Evolutionary conservation across 768 basidiomycete genomes (phyloP), one percentile per base, ranked within the genome.

Genomic region (Hirschioporus abietinus): DNA sequence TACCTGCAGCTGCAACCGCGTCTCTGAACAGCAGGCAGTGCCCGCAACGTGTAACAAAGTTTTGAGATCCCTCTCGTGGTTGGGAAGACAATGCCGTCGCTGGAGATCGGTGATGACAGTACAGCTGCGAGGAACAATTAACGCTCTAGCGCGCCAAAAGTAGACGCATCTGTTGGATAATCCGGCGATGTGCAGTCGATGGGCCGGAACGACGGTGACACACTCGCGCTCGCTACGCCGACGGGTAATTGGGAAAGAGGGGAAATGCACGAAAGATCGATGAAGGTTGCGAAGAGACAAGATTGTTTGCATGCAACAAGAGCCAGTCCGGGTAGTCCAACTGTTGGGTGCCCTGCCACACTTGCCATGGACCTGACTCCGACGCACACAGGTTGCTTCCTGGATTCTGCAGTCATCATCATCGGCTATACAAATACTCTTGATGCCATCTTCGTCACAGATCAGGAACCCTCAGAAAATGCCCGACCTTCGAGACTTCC

Each of bases 241-340:
- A 52, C 42, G 42, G 35, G 42, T 52, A 52, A 52, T 52, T 52
- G 42, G 42, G 42, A 52, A 52, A 52, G 42, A 52, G 42, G 42
- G 42, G 42, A 52, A 52, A 10, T 61, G 18, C 26, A 61, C 17
- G 60, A 61, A 61, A 61, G 60, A 26, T 26, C 26, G 60, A 26
- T 27, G 60, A 61, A 61, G 60, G 42, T 52, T 52, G 42, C 42
- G 42, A 52, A 52, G 42, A 52, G 42, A 52, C 42, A 20, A 52
- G 42, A 52, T 52, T 52, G 42, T 20, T 12, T 12, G 42, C 35
- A 7, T 36, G 35, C 42, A 52, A 52, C 42, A 20, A 12, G 20
- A 52, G 42, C 20, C 42, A 10, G 42, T 52, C 42, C 42, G 42
- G 42, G 42, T 52, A 20, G 42, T 52, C 42, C 42, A 52, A 52